Evolutionary conservation across 2,329 filamentous ascomycete genomes (phyloP).

Genomic region (Parascedosporium putredinis): DNA sequence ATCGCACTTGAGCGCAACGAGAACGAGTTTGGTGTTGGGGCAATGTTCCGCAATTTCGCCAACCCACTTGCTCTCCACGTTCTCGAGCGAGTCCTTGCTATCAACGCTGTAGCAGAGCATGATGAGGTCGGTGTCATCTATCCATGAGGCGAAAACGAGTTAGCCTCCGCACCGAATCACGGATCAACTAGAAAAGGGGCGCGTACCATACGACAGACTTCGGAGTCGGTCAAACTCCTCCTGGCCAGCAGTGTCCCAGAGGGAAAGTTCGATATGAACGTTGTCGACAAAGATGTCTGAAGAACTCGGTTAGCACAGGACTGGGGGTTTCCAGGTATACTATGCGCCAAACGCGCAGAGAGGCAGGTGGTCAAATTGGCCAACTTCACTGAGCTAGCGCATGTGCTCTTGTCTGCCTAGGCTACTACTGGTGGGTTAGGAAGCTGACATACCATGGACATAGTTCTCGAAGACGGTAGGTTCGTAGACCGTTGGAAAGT

Average conservation of each 20-base stretch:
- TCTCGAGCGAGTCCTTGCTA: slow-evolving; percentile 91
- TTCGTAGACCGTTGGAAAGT: slow-evolving; percentile 97
- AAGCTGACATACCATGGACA: slow-evolving; percentile 64
- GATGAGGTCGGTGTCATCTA: slow-evolving; percentile 85
- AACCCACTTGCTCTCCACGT: slow-evolving; percentile 98
- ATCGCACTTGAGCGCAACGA: slow-evolving; percentile 95
- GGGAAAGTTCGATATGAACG: slow-evolving; percentile 89
- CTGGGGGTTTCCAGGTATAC: background rate
- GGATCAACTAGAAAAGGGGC: background rate
- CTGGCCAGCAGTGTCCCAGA: slow-evolving; percentile 98
- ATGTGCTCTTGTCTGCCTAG: too few species aligned
- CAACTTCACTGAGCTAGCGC: too few species aligned
- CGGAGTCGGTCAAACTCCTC: slow-evolving; percentile 97
- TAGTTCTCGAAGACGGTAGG: slow-evolving; percentile 99
- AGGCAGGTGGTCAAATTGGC: too few species aligned
- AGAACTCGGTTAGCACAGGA: background rate
- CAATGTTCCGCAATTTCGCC: slow-evolving; percentile 97
- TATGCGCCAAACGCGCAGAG: slow-evolving; percentile 12
- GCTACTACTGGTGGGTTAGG: too few species aligned
- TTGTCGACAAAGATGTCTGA: slow-evolving; percentile 96
- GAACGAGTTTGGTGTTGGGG: slow-evolving; percentile 84
- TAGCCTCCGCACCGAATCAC: slow-evolving; percentile 8
- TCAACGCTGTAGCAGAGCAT: slow-evolving; percentile 99
- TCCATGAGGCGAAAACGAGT: background rate
- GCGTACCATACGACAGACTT: slow-evolving; percentile 80